Evolutionary conservation across 192 early-diverging fungal species (phyloP).

Genomic region (Rhizoclosmatium globosum): DNA sequence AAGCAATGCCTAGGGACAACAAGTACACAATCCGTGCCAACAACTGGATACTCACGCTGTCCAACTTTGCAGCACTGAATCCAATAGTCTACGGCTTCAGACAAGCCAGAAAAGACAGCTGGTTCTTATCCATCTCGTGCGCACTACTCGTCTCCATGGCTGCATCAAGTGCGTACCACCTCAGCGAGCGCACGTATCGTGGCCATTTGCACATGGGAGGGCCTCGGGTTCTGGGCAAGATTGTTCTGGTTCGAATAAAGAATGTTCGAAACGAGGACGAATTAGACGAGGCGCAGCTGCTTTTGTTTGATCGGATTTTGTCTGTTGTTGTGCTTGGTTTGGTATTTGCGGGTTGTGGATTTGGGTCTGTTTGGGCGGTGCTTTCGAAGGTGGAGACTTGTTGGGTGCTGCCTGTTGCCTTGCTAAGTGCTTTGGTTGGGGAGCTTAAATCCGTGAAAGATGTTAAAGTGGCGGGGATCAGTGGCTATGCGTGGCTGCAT

Average conservation of each 20-base stretch:
- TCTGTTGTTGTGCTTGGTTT: not conserved
- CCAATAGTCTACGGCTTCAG: not conserved
- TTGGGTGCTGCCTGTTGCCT: slow-evolving; percentile 8
- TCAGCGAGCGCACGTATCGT: not conserved
- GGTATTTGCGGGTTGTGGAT: slow-evolving; percentile 1
- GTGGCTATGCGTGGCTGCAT: slow-evolving; percentile 12
- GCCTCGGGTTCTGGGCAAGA: not conserved
- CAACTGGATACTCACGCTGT: not conserved
- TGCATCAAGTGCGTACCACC: slow-evolving; percentile 1
- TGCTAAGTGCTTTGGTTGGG: not conserved
- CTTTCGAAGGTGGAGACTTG: not conserved
- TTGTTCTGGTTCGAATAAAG: not conserved
- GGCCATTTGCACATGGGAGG: not conserved
- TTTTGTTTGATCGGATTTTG: not conserved
- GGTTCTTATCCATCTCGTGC: not conserved
- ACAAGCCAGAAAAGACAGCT: not conserved
- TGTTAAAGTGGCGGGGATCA: not conserved
- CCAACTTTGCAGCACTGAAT: not conserved
- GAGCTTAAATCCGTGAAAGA: not conserved
- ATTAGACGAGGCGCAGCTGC: not conserved
- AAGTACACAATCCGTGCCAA: not conserved
- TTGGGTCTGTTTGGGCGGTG: not conserved
- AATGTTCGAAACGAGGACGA: not conserved
- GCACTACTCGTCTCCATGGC: not conserved
- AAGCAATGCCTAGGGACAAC: too few species aligned